Base-by-base conservation (phyloP, 1,284 basidiomycete species). In the Sanghuangporus baumii region DNA sequence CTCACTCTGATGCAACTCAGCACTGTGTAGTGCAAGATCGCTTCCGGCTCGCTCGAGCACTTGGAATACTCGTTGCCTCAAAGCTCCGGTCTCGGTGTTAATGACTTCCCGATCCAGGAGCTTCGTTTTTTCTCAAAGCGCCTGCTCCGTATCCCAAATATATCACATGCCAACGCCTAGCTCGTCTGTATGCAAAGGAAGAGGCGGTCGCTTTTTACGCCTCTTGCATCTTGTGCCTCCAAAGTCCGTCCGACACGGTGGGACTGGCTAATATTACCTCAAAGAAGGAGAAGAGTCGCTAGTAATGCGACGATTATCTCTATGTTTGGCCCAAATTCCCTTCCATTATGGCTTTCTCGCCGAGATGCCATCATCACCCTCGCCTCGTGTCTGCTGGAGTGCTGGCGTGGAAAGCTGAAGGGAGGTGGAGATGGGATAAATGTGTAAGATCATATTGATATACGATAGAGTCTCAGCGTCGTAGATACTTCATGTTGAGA, bases 301-400 rank as follows among this genome's bases (percentile, higher is more conserved):
- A 11, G 48, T 59, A 59, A 50, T 31, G 18, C 57, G 57, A 51
- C 34, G 47, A 51, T 59, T 40, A 50, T 59, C 57, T 36, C 57
- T 51, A 51, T 40, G 57, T 51, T 51, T 59, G 57, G 50, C 57
- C 6, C 20, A n/a, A 18, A 40, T 36, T 51, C 48, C 37, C 31
- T 51, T 38, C 46, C 18, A 37, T 51, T 48, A 48, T 36, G 34
- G 47, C 31, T 47, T 59, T 40, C 46, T 23, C 31, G 18, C 57
- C 23, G 31, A 23, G 14, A 46, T 43, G 38, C 12, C 57, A 47
- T 48, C 57, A 58, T 37, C 57, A 34, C 57, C 31, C 34, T 16
- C 46, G 11, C 34, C 46, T 26, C 46, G 41, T 47, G 43, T 16
- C 34, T 23, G 18, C 26, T 48, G 46, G 23, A 50, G 57, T 48